These are phyloP conservation scores for Malus fusca DNA, from an alignment of 306 rosid genomes.

Conservation along the genomic window DNA sequence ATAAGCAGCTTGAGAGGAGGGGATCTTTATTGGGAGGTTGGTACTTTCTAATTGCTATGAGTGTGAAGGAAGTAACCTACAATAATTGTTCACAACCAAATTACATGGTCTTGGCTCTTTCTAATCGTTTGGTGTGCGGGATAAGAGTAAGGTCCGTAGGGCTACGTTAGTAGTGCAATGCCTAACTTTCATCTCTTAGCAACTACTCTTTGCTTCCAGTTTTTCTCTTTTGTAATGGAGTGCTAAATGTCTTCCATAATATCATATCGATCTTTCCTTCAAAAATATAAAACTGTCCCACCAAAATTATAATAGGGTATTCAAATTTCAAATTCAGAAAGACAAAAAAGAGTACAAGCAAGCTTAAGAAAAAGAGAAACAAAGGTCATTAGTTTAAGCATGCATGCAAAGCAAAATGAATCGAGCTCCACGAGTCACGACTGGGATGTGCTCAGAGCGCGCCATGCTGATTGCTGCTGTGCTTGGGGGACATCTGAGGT, in stretches of 20 bases:
- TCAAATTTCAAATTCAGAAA: not conserved
- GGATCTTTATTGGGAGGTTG: too few relatives aligned
- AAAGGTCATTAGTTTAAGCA: not conserved
- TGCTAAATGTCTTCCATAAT: not conserved
- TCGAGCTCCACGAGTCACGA: not conserved
- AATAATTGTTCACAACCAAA: too few relatives aligned
- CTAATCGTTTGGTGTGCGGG: not conserved
- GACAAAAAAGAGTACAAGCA: not conserved
- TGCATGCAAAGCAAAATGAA: not conserved
- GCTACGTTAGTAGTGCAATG: not conserved
- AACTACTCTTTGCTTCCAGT: too few relatives aligned
- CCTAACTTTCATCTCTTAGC: too few relatives aligned
- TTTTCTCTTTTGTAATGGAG: not conserved
- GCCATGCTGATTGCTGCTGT: conserved; percentile 5
- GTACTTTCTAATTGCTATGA: not conserved
- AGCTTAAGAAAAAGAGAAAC: not conserved
- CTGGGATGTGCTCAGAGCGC: not conserved
- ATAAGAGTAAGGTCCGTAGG: not conserved
- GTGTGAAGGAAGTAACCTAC: not conserved
- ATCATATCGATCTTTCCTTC: not conserved
- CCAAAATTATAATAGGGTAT: not conserved
- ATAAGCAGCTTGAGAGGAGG: not conserved
- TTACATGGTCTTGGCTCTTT: not conserved
- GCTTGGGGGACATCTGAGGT: not conserved
- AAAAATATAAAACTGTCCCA: too few relatives aligned